Percentiles rank a stretch among this genome's conserved stretches.
Evolutionary conservation across 768 basidiomycete genomes (phyloP).

Genomic region (Kwoniella sp.): DNA sequence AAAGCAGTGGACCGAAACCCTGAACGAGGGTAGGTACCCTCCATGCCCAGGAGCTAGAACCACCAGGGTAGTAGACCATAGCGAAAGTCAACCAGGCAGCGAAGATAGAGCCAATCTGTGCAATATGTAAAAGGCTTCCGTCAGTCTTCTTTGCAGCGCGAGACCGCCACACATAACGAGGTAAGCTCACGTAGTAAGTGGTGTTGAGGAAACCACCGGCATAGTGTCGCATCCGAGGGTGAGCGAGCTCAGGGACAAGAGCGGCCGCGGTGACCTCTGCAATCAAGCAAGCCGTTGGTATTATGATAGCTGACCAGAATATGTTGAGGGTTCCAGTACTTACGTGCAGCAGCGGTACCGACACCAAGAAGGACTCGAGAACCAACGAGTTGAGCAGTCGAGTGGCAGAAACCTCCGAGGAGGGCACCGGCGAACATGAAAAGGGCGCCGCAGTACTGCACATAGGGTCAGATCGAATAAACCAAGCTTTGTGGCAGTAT

Average conservation of each 20-base stretch:
- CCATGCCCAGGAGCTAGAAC: conserved; percentile 32
- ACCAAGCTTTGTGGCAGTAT: too few species aligned
- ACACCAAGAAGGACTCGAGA: conserved; percentile 35
- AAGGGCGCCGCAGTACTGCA: conserved; percentile 26
- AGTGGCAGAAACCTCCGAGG: conserved; percentile 26
- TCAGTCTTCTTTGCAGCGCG: conserved; percentile 1
- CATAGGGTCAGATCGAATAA: conserved; percentile 4
- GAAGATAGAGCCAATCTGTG: conserved; percentile 30
- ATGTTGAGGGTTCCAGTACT: conserved; percentile 3
- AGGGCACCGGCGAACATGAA: conserved; percentile 33
- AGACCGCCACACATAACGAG: too few species aligned
- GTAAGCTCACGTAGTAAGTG: conserved; percentile 61
- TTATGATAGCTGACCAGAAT: neutral
- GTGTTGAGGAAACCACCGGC: conserved; percentile 31
- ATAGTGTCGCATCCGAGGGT: conserved; percentile 51
- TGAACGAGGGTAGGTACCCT: conserved; percentile 33
- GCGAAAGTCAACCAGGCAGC: conserved; percentile 33
- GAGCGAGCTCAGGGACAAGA: conserved; percentile 78
- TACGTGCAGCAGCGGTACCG: conserved; percentile 67
- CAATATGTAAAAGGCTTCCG: neutral
- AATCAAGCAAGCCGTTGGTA: neutral
- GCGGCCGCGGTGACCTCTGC: conserved; percentile 58
- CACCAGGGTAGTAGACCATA: conserved; percentile 32
- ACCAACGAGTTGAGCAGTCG: conserved; percentile 23
- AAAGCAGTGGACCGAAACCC: conserved; percentile 30